A percentile compares a stretch with the other conserved stretches of the same genome.
Conservation (phyloP, 768 basidiomycete genomes). For the Hypsizygus marmoreus region DNA sequence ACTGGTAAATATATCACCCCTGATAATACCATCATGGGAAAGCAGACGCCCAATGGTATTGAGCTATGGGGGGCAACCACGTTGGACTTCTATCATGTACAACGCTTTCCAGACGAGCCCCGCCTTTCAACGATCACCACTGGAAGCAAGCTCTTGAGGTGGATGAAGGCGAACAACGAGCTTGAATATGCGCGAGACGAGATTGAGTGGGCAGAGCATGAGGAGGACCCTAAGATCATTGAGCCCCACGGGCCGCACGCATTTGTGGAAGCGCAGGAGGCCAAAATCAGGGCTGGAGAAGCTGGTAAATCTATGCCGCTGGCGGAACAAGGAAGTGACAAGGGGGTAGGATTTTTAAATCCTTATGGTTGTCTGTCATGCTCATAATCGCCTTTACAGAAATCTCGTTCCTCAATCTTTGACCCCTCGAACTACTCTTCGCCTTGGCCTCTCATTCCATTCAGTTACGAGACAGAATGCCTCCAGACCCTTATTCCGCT, state of each 20-base stretch:
- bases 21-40: slow-evolving; percentile 22
- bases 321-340: background rate
- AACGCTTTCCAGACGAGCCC: slow-evolving; percentile 20
- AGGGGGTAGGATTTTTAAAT: background rate
- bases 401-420: slow-evolving; percentile 26
- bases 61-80: slow-evolving; percentile 45
- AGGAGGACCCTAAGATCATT: slow-evolving; percentile 34
- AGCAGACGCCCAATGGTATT: slow-evolving; percentile 30
- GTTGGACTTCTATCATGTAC: slow-evolving; percentile 40
- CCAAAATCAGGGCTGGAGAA: slow-evolving; percentile 2
- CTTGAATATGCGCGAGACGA: slow-evolving; percentile 31
- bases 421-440: slow-evolving; percentile 36
- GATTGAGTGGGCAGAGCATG: slow-evolving; percentile 34
- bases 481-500: slow-evolving; percentile 27
- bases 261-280: slow-evolving; percentile 8
- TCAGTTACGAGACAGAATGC: slow-evolving; percentile 21
- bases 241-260: slow-evolving; percentile 18
- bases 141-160: slow-evolving; percentile 37
- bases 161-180: slow-evolving; percentile 38
- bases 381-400: no score
- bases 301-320: slow-evolving; percentile 6
- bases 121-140: slow-evolving; percentile 25
- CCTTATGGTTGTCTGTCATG: no score
- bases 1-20: slow-evolving; percentile 15
- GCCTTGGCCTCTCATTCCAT: slow-evolving; percentile 44